Evolutionary conservation across 352 stramenopile species (phyloP), one percentile per base, ranked within the genome.

Genomic region (Aphanomyces invadans): DNA sequence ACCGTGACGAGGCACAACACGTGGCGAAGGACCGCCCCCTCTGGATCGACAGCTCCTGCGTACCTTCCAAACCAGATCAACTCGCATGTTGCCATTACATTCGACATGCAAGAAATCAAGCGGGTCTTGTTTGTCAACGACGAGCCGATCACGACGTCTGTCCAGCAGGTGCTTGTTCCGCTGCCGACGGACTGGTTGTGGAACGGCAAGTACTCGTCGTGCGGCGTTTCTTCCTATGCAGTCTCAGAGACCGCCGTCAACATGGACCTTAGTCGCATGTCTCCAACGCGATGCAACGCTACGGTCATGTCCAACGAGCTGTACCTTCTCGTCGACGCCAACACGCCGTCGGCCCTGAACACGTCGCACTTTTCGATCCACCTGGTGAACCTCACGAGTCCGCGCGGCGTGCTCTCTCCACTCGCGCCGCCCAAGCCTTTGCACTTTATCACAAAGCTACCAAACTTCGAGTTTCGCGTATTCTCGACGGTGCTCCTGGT

Each of bases 101-200:
- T 95, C 64, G 81, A 87, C 51, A 84, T 83, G 49, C 80, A 71
- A 2, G 80, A 92, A 68, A 83, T 85, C 63, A 69, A 86, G 56
- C 72, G 79, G 38, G 71, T 87, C 17, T 91, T 95, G 61, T 88
- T 95, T 31, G 61, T 80, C 19, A 79, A 92, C 53, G 69, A 76
- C 1, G 76, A 90, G 62, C 21, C 69, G 17, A 70, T 79, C n/a
- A 61, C 78, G 31, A 74, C 80, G 7, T 67, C 89, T 10, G 77
- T 92, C 49, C 81, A 83, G 1, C 60, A 74, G 36, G 25, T 64
- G 21, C 46, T 64, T 21, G 3, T 52, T 11, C 33, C 21, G 9
- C 26, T 64, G 10, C 55, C 55, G 39, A 26, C 36, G 25, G 32
- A 46, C 21, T 64, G 55, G 55, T 17, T 26, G 26, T 64, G 55